Evolutionary conservation across 2,329 filamentous ascomycete species (phyloP).

Genomic region (Pseudopithomyces chartarum): DNA sequence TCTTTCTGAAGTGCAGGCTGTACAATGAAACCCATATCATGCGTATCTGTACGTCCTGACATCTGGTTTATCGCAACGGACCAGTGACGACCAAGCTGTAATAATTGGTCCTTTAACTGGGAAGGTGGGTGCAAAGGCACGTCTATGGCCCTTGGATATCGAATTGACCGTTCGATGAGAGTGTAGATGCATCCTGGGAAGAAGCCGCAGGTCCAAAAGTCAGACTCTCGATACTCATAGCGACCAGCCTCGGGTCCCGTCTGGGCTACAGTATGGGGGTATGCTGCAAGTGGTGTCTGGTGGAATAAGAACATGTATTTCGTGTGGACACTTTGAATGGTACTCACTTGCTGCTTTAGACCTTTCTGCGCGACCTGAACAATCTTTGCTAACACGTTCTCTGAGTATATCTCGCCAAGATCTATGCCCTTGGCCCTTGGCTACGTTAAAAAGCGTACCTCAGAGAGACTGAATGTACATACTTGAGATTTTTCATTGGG

Average conservation of each 20-base stretch:
- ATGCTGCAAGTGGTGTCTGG: constrained; percentile 33
- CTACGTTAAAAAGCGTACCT: not conserved
- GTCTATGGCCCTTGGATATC: constrained; percentile 31
- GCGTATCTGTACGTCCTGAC: constrained; percentile 54
- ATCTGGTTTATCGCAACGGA: constrained; percentile 38
- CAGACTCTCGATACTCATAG: constrained; percentile 42
- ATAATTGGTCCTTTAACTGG: constrained; percentile 27
- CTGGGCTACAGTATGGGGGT: constrained; percentile 43
- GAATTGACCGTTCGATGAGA: constrained; percentile 37
- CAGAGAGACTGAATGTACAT: not conserved
- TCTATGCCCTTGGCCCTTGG: constrained; percentile 32
- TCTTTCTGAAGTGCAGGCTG: constrained; percentile 54
- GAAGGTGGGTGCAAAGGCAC: constrained; percentile 23
- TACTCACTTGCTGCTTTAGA: constrained; percentile 31
- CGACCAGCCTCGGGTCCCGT: constrained; percentile 24
- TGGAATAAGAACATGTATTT: not conserved
- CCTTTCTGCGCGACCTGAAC: constrained; percentile 40
- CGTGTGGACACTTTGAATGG: constrained; percentile 13
- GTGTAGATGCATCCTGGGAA: constrained; percentile 43
- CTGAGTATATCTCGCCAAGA: constrained; percentile 32
- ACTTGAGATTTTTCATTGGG: not conserved
- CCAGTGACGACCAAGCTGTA: constrained; percentile 37
- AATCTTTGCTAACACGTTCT: constrained; percentile 38
- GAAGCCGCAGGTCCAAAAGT: constrained; percentile 45
- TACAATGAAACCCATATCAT: constrained; percentile 62